phyloP scores from a whole-genome alignment of 257 asterid species.

The Solanum dulcamara region DNA sequence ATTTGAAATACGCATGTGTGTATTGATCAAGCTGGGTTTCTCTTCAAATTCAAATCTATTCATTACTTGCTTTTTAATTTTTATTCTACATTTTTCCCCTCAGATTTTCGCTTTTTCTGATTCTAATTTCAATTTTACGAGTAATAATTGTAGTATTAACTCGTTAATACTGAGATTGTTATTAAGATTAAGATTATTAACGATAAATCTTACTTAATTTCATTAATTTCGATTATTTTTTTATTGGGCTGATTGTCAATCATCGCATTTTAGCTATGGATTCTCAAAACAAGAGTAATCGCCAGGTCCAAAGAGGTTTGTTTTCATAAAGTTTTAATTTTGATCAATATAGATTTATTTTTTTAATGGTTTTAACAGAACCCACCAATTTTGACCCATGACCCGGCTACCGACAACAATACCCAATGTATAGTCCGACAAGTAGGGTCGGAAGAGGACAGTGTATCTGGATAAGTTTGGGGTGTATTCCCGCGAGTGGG shows the following conservation, averaged over 20 bases:
- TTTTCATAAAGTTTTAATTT: neutral
- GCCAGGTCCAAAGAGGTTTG: constrained; percentile 52
- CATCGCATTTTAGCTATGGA: constrained; percentile 25
- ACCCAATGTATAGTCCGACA: neutral
- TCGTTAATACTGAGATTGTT: neutral
- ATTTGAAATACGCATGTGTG: neutral
- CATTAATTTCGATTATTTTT: neutral
- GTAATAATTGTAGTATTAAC: neutral
- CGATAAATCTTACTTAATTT: neutral
- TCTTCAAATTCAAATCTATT: neutral
- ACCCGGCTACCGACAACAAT: neutral
- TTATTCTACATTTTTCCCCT: constrained; percentile 4
- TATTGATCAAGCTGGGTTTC: neutral
- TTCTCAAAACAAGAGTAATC: constrained; percentile 42
- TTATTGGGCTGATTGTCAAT: constrained; percentile 4
- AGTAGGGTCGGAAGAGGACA: neutral
- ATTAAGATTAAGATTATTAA: constrained; percentile 1
- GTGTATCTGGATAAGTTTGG: neutral
- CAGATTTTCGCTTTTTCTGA: constrained; percentile 9
- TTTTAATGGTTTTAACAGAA: neutral
- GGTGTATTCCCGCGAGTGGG: neutral
- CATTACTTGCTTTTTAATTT: constrained; percentile 9
- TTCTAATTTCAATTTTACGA: too few relatives aligned
- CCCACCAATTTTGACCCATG: neutral
- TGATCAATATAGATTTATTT: neutral